Percentiles rank a stretch among this genome's conserved stretches.
Evolutionary conservation across 805 yeast genomes (phyloP).

Genomic region (Pichia ethanolica): DNA sequence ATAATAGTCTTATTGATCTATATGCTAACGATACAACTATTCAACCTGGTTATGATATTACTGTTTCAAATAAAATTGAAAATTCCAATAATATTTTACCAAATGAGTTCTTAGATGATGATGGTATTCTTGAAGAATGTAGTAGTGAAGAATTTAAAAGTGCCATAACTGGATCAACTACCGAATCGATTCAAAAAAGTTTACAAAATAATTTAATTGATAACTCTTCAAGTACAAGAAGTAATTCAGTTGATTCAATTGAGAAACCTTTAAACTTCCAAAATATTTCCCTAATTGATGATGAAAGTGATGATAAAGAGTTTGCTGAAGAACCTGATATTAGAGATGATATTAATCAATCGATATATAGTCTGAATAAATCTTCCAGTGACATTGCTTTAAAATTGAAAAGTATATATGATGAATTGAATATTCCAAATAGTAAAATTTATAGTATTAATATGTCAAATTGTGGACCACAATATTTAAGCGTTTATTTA

Average conservation of each 20-base stretch:
- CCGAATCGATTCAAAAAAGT: neutral
- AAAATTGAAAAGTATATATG: too few species aligned
- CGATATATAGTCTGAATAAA: neutral
- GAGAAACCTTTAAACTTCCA: neutral
- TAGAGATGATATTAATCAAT: neutral
- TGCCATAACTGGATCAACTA: neutral
- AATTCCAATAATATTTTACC: neutral
- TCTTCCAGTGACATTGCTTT: neutral
- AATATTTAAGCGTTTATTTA: slow-evolving; percentile 4
- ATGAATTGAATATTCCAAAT: neutral
- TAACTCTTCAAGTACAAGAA: neutral
- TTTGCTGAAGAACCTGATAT: neutral
- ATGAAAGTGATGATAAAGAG: neutral
- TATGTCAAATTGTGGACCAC: slow-evolving; percentile 3
- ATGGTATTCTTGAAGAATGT: neutral
- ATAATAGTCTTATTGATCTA: neutral
- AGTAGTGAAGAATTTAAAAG: too few species aligned
- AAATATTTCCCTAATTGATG: slow-evolving; percentile 1
- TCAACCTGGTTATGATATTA: neutral
- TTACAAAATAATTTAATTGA: neutral
- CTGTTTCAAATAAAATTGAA: neutral
- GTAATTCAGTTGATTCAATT: neutral
- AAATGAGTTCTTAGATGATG: neutral
- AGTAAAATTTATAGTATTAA: neutral
- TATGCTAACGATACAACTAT: neutral